Base-by-base conservation (phyloP, 2,329 filamentous ascomycete genomes). In the Cladosporium sphaerospermum region DNA sequence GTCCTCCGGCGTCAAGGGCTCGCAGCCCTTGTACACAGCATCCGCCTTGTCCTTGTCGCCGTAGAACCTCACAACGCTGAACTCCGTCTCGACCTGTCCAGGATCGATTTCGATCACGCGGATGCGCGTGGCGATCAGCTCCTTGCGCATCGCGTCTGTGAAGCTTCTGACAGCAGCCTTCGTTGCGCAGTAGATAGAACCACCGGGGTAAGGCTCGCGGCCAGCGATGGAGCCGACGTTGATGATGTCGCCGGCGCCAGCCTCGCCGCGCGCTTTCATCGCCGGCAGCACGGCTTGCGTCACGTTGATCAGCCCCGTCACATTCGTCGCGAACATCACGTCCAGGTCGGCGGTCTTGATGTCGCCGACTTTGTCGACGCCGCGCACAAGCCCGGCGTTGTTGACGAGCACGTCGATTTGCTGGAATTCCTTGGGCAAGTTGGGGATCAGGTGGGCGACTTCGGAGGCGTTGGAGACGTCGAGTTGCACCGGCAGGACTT, bases 201-300 rank as follows among this genome's bases (percentile, higher is more conserved):
- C 91, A 46, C 89, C 89, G 1, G 83, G 77, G 69, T 96, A 96
- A 9, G 88, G 80, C 62, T 95, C 90, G 42, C 90, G 81, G 31
- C 89, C 91, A n/a, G 91, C 91, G 66, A 96, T 91, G 61, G 85
- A 90, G 57, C 91, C 91, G 65, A 96, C 84, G 67, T 96, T 97
- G 75, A 99, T 95, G 68, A 99, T 91, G 68, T 97, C 93, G 62
- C 92, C 92, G 41, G 80, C 76, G 54, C 90, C 91, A 55, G 87
- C 85, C 53, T 92, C 79, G 18, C 72, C 56, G 59, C 76, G 66
- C 62, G 81, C 77, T 71, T 89, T 86, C 78, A 91, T 95, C 67
- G 90, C 84, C 49, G 88, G 83, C 14, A 97, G 73, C 56, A 96
- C 78, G 43, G 88, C 88, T 76, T 99, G 93, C 0, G 93, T 97